These are phyloP conservation scores for Melocanna baccifera DNA, from an alignment of 176 grass and related monocot species.

Conservation along the genomic window DNA sequence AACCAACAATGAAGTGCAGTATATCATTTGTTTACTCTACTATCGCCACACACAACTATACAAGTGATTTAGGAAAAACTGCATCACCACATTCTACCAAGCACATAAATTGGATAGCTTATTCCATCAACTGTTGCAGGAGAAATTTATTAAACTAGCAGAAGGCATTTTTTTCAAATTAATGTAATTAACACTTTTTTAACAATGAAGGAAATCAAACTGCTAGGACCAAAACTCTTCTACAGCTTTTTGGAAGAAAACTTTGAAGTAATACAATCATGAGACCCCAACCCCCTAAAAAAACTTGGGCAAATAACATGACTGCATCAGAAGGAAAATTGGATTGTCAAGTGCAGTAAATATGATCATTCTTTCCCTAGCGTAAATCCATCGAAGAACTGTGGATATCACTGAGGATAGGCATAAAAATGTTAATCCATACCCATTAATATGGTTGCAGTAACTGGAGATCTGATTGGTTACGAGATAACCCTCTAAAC, in stretches of 20 bases:
- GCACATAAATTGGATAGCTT: background rate
- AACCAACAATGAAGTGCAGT: background rate
- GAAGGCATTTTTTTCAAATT: background rate
- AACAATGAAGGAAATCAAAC: background rate
- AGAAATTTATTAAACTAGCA: background rate
- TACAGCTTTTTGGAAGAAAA: background rate
- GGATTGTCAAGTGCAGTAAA: background rate
- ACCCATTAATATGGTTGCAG: constrained; percentile 97
- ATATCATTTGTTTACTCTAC: background rate
- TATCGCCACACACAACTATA: background rate
- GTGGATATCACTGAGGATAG: background rate
- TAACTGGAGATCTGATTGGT: constrained; percentile 98
- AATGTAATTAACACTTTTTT: background rate
- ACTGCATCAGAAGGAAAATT: background rate
- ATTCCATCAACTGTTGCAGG: background rate
- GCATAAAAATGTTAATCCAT: background rate
- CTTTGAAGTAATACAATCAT: background rate
- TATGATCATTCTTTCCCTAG: background rate
- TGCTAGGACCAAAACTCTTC: background rate
- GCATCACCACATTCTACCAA: background rate
- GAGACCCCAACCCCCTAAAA: background rate
- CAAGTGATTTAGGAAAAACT: background rate
- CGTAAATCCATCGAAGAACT: background rate
- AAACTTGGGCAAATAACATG: background rate
- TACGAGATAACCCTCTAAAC: constrained; percentile 89